These are phyloP conservation scores for Iris pallida DNA, from an alignment of 116 monocot genomes.

Conservation along the genomic window DNA sequence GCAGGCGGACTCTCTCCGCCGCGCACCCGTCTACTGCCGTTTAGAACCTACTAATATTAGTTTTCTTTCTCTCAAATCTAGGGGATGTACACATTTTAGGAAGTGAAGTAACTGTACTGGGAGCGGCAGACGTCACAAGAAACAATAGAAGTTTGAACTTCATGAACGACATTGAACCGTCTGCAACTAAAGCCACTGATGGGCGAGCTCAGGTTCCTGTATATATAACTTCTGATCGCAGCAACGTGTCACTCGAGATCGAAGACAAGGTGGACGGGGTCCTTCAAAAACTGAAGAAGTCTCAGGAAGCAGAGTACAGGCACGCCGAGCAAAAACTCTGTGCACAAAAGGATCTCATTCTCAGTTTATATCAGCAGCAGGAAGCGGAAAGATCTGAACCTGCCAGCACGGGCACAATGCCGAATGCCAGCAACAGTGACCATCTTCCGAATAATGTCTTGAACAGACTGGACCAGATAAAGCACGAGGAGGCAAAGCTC, in stretches of 20 bases:
- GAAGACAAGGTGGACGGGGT: slow-evolving; percentile 45
- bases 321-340: slow-evolving; percentile 53
- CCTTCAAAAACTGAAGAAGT: slow-evolving; percentile 41
- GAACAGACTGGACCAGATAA: slow-evolving; percentile 43
- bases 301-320: slow-evolving; percentile 51
- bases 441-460: slow-evolving; percentile 30
- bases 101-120: neutral
- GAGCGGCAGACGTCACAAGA: neutral
- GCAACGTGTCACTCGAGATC: slow-evolving; percentile 29
- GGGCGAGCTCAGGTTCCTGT: no score
- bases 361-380: slow-evolving; percentile 45
- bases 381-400: slow-evolving; percentile 35
- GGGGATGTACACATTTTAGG: neutral
- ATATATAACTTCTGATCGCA: no score
- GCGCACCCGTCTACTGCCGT: no score
- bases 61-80: no score
- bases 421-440: slow-evolving; percentile 12
- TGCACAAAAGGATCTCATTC: slow-evolving; percentile 45
- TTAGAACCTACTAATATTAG: no score
- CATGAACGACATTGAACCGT: slow-evolving; percentile 1
- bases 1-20: no score
- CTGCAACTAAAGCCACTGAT: neutral
- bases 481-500: slow-evolving; percentile 49
- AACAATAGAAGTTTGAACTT: neutral
- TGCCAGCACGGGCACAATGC: slow-evolving; percentile 14